Evolutionary conservation across 805 yeast genomes (phyloP).

Genomic region (Candida berthetii): DNA sequence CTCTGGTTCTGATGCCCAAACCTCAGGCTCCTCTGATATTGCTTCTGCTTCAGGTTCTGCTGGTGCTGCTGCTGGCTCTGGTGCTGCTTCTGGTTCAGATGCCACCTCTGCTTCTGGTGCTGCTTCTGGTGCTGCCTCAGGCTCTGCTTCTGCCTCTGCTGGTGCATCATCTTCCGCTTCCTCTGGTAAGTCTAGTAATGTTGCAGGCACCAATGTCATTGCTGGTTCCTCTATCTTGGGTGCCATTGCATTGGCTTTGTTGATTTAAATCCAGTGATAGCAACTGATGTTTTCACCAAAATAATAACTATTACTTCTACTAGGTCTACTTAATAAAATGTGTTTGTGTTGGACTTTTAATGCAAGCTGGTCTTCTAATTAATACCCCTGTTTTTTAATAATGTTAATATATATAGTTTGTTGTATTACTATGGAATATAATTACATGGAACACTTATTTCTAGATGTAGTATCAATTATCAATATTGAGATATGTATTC

Average conservation of each 20-base stretch:
- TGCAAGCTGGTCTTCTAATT: no score
- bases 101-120: constrained; percentile 8
- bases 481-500: no score
- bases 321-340: no score
- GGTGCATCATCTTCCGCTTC: constrained; percentile 6
- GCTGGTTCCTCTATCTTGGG: constrained; percentile 11
- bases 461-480: no score
- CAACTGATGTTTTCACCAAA: no score
- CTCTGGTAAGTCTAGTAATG: constrained; percentile 4
- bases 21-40: constrained; percentile 7
- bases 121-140: constrained; percentile 5
- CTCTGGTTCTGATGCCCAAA: constrained; percentile 4
- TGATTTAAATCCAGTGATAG: constrained; percentile 1
- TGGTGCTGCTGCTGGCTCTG: constrained; percentile 7
- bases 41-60: constrained; percentile 3
- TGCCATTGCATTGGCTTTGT: constrained; percentile 3
- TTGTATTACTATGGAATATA: no score
- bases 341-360: no score
- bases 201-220: constrained; percentile 3
- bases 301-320: no score
- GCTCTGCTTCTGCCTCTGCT: constrained; percentile 8
- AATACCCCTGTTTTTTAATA: no score
- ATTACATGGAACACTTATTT: no score
- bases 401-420: no score
- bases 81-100: constrained; percentile 9